Conservation (phyloP, 2,329 filamentous ascomycete genomes). For the Sporothrix sp. region DNA sequence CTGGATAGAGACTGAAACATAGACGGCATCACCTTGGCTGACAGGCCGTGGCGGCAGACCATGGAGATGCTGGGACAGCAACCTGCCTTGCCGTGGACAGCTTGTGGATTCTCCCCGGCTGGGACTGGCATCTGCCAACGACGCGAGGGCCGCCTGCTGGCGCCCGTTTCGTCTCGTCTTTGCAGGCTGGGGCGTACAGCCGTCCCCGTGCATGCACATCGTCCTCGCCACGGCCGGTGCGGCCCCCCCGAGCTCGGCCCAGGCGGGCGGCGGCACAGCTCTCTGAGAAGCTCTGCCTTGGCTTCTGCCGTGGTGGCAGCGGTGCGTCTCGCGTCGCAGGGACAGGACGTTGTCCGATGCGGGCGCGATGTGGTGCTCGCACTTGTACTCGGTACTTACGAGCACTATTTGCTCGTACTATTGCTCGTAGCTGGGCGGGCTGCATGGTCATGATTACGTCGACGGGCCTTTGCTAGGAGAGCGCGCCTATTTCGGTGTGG, state of each 20-base stretch:
- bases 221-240: no score
- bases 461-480: background rate
- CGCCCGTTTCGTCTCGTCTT: conserved; percentile 1
- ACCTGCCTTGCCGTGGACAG: no score
- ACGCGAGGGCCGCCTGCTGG: background rate
- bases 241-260: no score
- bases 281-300: no score
- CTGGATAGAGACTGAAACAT: background rate
- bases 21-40: background rate
- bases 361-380: background rate
- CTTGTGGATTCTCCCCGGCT: no score
- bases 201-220: background rate
- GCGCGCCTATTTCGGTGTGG: background rate
- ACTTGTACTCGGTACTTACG: no score
- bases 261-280: background rate
- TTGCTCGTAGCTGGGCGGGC: background rate
- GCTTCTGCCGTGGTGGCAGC: background rate
- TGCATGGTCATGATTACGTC: background rate
- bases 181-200: no score
- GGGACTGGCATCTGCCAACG: conserved; percentile 2
- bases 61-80: no score
- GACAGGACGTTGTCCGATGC: background rate
- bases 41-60: no score
- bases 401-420: no score
- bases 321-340: no score